phyloP scores from a whole-genome alignment of 164 flowering plant genomes.

The Cinnamomum micranthum region DNA sequence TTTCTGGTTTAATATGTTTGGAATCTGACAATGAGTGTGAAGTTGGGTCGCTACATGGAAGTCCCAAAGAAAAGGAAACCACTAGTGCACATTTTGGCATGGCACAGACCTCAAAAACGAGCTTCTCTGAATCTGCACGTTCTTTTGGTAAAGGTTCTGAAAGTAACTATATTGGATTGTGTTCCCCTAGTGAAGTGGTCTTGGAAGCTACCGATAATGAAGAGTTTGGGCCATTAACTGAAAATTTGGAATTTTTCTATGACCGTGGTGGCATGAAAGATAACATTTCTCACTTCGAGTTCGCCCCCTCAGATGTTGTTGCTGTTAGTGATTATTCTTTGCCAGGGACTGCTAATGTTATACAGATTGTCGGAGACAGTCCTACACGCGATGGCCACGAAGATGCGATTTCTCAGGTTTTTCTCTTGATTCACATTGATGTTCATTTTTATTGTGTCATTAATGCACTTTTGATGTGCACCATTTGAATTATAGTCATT shows the following conservation, averaged over 20 bases:
- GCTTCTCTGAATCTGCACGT: not conserved
- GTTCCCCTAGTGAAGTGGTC: not conserved
- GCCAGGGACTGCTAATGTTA: not conserved
- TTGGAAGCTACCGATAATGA: not conserved
- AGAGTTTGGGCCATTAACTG: not conserved
- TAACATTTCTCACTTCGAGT: not conserved
- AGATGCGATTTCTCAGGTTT: not conserved
- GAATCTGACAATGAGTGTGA: constrained; percentile 70
- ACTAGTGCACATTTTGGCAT: not conserved
- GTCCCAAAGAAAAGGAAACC: constrained; percentile 20
- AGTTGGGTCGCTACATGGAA: constrained; percentile 18
- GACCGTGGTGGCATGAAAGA: not conserved
- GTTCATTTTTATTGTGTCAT: not conserved
- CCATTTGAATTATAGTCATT: not conserved
- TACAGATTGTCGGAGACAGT: not conserved
- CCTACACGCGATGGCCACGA: not conserved
- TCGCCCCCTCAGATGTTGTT: not conserved
- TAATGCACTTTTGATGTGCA: not conserved
- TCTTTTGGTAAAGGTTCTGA: not conserved
- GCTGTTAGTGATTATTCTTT: not conserved
- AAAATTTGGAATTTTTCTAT: not conserved
- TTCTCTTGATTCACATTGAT: not conserved
- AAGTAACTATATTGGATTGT: not conserved
- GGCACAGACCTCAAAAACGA: not conserved
- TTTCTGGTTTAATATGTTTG: constrained; percentile 44